Percentiles rank a stretch among this genome's conserved stretches.
Evolutionary conservation across 768 basidiomycete genomes (phyloP).

Genomic region (Multifurca ochricompacta): DNA sequence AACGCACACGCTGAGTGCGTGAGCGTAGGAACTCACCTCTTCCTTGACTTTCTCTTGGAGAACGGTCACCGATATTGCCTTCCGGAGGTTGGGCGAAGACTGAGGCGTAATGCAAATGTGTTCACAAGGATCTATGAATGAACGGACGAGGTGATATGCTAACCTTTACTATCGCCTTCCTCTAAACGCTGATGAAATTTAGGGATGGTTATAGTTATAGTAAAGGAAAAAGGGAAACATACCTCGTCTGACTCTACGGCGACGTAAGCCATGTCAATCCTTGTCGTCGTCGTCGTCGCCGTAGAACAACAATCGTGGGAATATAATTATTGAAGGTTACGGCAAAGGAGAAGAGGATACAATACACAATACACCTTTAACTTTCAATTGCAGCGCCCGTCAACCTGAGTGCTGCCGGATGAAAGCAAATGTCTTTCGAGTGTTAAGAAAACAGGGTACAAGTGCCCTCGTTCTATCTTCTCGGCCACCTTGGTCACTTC

Average conservation of each 20-base stretch:
- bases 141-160: background rate
- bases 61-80: background rate
- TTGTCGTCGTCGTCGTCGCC: background rate
- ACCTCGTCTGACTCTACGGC: conserved; percentile 67
- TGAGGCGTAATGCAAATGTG: background rate
- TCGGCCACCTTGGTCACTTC: background rate
- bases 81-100: conserved; percentile 8
- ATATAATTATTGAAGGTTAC: background rate
- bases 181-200: conserved; percentile 39
- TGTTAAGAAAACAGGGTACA: conserved; percentile 23
- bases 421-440: conserved; percentile 8
- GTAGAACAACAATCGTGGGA: background rate
- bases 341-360: too few relatives aligned
- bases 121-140: background rate
- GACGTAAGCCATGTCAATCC: conserved; percentile 54
- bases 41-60: background rate
- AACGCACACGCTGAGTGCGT: background rate
- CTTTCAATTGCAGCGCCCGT: too few relatives aligned
- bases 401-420: background rate
- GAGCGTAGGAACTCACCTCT: conserved; percentile 11
- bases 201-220: background rate
- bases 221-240: conserved; percentile 18
- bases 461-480: conserved; percentile 3
- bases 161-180: conserved; percentile 28
- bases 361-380: too few relatives aligned